Percentiles rank a stretch among this genome's conserved stretches.
Conservation (phyloP, 2,329 filamentous ascomycete genomes). For the Colletotrichum camelliae region DNA sequence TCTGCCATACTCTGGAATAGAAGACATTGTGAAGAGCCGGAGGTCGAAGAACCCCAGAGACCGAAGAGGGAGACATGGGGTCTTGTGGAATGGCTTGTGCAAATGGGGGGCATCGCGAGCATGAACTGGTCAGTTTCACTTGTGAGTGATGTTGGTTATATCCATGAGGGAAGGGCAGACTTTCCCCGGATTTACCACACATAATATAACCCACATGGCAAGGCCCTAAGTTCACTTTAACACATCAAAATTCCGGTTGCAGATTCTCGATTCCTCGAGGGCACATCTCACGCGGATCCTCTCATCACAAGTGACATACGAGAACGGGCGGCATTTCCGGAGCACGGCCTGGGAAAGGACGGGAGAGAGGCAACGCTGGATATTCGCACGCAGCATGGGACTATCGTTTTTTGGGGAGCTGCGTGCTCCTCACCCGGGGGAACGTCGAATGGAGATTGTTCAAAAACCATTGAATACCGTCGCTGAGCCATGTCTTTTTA, state of each 20-base stretch:
- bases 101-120: neutral
- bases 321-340: neutral
- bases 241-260: neutral
- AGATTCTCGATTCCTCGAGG: too few species aligned
- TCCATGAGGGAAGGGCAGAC: neutral
- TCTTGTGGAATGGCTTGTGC: neutral
- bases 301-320: neutral
- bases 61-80: neutral
- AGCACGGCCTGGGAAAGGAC: neutral
- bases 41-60: neutral
- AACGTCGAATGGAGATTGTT: neutral
- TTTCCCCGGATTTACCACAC: neutral
- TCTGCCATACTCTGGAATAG: neutral
- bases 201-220: neutral
- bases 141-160: neutral
- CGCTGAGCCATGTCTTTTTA: slow-evolving; percentile 21
- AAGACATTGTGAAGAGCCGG: neutral
- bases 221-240: neutral
- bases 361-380: neutral
- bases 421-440: neutral
- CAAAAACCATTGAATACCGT: slow-evolving; percentile 23
- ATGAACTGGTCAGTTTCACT: neutral
- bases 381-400: neutral
- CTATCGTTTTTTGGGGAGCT: neutral
- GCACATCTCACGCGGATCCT: neutral